Evolutionary conservation across 768 basidiomycete species (phyloP).

Genomic region (Suillus subluteus): DNA sequence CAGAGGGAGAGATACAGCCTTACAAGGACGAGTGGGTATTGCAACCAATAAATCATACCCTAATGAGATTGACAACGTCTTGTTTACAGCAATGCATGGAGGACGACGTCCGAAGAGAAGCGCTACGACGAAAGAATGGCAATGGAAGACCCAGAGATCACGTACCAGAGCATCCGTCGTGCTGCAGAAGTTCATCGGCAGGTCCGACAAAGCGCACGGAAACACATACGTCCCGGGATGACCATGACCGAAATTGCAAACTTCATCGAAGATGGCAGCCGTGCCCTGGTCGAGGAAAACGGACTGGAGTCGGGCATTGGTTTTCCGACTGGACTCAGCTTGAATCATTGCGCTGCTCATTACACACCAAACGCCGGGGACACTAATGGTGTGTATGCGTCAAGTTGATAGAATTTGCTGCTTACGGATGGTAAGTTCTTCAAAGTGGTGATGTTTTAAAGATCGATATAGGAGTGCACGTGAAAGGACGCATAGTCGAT

Average conservation of each 20-base stretch:
- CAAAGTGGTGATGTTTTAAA: constrained; percentile 88
- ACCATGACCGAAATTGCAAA: constrained; percentile 93
- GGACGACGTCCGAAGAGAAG: constrained; percentile 90
- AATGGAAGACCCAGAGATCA: constrained; percentile 80
- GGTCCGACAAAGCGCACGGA: constrained; percentile 81
- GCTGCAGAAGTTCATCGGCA: constrained; percentile 97
- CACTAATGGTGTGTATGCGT: constrained; percentile 60
- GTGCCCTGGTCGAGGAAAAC: constrained; percentile 90
- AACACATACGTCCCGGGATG: constrained; percentile 90
- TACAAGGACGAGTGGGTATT: constrained; percentile 87
- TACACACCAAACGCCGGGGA: constrained; percentile 96
- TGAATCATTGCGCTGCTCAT: constrained; percentile 96
- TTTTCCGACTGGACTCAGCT: constrained; percentile 93
- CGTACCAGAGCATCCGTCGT: constrained; percentile 87
- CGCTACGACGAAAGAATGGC: constrained; percentile 78
- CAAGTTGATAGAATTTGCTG: constrained; percentile 1
- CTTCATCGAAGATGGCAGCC: constrained; percentile 88
- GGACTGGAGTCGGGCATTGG: constrained; percentile 87
- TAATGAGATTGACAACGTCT: constrained; percentile 5
- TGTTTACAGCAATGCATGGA: constrained; percentile 75
- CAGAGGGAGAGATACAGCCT: constrained; percentile 88
- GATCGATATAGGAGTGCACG: constrained; percentile 97
- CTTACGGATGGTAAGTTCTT: constrained; percentile 58
- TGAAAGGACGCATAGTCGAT: constrained; percentile 92
- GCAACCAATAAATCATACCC: not conserved